Base-by-base conservation (phyloP, 208 protist species). In the Phytomonas sp. region DNA sequence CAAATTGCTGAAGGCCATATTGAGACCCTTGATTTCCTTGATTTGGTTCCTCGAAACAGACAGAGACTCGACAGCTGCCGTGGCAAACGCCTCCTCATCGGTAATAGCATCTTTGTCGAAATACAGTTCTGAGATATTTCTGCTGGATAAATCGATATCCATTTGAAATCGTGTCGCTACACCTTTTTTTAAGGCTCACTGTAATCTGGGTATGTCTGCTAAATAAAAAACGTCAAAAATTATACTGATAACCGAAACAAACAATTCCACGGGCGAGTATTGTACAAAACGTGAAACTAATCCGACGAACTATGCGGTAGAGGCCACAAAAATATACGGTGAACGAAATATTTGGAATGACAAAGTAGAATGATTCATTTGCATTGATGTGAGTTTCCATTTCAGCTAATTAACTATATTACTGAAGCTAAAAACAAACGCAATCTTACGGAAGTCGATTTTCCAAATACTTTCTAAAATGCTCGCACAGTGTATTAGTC, bases 61-160 rank as follows among this genome's bases (percentile, higher is more conserved):
- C 43, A 75, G 67, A 15, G 66, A 31, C 26, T 92, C 79, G 26
- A 66, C 74, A 17, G 73, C 66, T 11, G 86, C 87, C 23, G 86
- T 88, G 5, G 68, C 79, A 4, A 79, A 67, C 11, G 61, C 71
- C 68, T 92, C 91, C 69, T 94, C 85, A 29, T 62, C 51, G 11
- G 65, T 80, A 0, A 78, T 73, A 28, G 74, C 62, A 60, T 66
- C 60, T 0, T 43, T 60, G 61, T 84, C 79, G 66, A 96, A 96
- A 60, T 74, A 76, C 7, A 96, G 77, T 67, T 92, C 86, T 36
- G 68, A 74, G 43, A 96, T 89, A 15, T 73, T 79, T 43, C 84
- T 79, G 63, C 81, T 56, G 28, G 76, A 77, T 56, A 96, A 69
- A 53, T 96, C 85, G 60, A 96, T 77, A 26, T 93, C 81, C 90